Evolutionary conservation across 2,329 filamentous ascomycete species (phyloP), one percentile per base, ranked within the genome.

Genomic region (Nigrospora osmanthi): DNA sequence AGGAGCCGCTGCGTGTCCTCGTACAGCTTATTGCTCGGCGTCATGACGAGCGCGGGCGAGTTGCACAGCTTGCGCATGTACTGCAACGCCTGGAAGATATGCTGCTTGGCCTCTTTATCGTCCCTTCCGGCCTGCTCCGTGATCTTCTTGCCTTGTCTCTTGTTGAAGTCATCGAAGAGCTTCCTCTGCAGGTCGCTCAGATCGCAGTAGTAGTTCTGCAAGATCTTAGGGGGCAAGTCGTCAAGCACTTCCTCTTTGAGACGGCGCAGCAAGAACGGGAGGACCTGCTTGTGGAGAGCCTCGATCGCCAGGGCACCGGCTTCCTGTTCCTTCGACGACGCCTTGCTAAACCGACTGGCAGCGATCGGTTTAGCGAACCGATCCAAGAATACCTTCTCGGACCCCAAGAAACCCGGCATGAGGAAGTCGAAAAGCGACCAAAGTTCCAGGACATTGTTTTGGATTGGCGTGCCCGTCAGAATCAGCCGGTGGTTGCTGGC

Each of bases 1-100:
- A 98, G 76, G 54, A 89, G 81, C 42, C 80, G 80, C 62, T 95
- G 89, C 4, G 90, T 91, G 15, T 90, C 84, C 14, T 89, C 87
- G 63, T 95, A 98, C 51, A 93, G 80, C 60, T 85, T 88, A 66
- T 95, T 91, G 15, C 83, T 88, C 43, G 93, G 89, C 60, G 96
- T 97, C 75, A 98, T 88, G 11, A 98, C 93, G 52, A 98, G 76
- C 0, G 93, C 89, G 0, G 93, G 93, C 3, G 93, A 96, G 63
- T 98, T 98, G 76, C 93, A 98, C 6, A 98, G 80, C 69, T 97
- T 97, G 49, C 94, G 89, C 94, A 98, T 98, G 68, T 98, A 98
- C 63, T 98, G 94, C 38, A 98, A 69, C 4, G 94, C 93, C 64
- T 97, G 91, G 85, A 98, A 98, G 54, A 98, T 98, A 64, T 98